Base-by-base conservation (phyloP, 2,329 filamentous ascomycete species). In the Claviceps quebecensis region DNA sequence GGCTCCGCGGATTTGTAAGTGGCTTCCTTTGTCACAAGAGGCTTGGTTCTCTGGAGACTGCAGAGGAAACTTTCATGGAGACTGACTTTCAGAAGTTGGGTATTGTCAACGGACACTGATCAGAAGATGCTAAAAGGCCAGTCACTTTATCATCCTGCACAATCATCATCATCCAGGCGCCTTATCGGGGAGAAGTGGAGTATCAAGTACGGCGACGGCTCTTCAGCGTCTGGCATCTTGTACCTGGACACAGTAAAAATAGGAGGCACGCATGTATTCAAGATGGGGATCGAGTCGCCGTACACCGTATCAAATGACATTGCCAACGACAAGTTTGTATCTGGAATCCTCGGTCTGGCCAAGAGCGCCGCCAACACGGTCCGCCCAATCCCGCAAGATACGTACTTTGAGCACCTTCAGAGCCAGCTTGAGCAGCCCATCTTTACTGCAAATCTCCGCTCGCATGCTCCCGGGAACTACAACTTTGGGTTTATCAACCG, bases 271-370 rank as follows among this genome's bases (percentile, higher is more conserved):
- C 77, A 70, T 29, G 80, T 81, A 37, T 72, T 72, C 2, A 62
- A 65, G 2, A 83, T 87, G 64, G 80, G 81, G 8, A 76, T 87
- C 11, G 80, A 86, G 64, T 76, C 81, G 37, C 83, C 84, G 14
- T 70, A 70, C 3, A 69, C 71, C 1, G 74, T 86, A 43, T 83
- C 80, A 13, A 53, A 64, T 1, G 60, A 58, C 1, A 69, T 73
- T 23, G 54, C 65, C 0, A n/a, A 45, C 0, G 66, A 70, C 52
- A 56, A 41, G 3, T 69, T 68, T 47, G 54, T 66, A 0, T 64
- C 65, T 5, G 67, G 67, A 2, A 63, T 69, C 45, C 49, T 70
- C 16, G 67, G 67, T 14, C 55, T 69, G 48, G 65, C 62, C 6
- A 59, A 59, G 45, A 63, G 58, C 48, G 49, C 39, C 0, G 59